These are phyloP conservation scores for Paecilomyces fulvus DNA, from an alignment of 2,329 filamentous ascomycete species.

Conservation along the genomic window DNA sequence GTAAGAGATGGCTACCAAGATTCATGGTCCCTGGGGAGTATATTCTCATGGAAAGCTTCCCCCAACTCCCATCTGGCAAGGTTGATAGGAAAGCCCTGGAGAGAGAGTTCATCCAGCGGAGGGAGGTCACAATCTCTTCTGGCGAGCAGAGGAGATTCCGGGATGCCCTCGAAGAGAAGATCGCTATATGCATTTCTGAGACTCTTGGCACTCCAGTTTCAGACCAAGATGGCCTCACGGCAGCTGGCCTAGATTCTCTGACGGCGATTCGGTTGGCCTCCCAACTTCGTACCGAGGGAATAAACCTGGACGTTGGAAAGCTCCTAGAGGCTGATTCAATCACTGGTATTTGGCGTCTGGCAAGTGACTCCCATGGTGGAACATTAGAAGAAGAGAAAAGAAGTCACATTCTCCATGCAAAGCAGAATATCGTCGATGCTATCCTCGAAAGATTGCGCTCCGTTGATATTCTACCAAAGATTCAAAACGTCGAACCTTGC, in stretches of 20 bases:
- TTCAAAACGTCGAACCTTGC: slow-evolving; percentile 48
- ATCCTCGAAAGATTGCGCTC: slow-evolving; percentile 36
- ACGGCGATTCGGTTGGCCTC: slow-evolving; percentile 57
- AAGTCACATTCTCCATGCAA: slow-evolving; percentile 8
- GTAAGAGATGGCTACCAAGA: slow-evolving; percentile 65
- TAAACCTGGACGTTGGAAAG: slow-evolving; percentile 49
- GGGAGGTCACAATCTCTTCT: slow-evolving; percentile 8
- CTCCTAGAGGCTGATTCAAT: slow-evolving; percentile 52
- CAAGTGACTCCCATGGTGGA: slow-evolving; percentile 15
- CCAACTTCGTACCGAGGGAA: slow-evolving; percentile 49
- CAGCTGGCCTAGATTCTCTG: slow-evolving; percentile 59
- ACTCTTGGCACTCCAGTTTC: slow-evolving; percentile 34
- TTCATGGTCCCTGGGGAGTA: slow-evolving; percentile 80
- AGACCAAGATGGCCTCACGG: slow-evolving; percentile 38
- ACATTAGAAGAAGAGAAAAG: neutral
- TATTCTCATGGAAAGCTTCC: slow-evolving; percentile 55
- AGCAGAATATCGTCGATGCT: slow-evolving; percentile 15
- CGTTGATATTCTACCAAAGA: slow-evolving; percentile 11
- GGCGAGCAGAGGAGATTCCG: slow-evolving; percentile 9
- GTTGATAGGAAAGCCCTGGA: slow-evolving; percentile 61
- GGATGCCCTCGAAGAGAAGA: slow-evolving; percentile 17
- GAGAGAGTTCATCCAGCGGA: slow-evolving; percentile 40
- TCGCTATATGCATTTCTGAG: slow-evolving; percentile 36
- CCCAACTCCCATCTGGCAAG: slow-evolving; percentile 75
- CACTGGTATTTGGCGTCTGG: slow-evolving; percentile 24